phyloP scores from a whole-genome alignment of 2,329 filamentous ascomycete genomes.

The Epichloe bromicola region DNA sequence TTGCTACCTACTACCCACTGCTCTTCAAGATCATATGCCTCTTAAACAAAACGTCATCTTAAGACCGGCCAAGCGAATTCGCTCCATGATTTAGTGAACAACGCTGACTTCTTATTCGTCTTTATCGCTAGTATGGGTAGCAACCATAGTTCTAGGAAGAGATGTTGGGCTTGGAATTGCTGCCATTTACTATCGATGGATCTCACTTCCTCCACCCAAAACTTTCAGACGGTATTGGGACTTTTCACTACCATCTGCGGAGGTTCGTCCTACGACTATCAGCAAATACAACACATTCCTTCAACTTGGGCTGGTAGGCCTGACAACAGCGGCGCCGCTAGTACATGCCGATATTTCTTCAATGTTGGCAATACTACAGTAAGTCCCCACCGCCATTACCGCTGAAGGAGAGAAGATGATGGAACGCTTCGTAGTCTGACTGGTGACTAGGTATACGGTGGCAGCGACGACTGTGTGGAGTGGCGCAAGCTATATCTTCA shows the following conservation, averaged over 20 bases:
- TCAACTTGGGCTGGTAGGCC: constrained; percentile 75
- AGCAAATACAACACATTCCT: constrained; percentile 91
- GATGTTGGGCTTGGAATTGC: constrained; percentile 73
- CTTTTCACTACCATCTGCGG: constrained; percentile 78
- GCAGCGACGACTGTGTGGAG: constrained; percentile 88
- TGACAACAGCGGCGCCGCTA: constrained; percentile 69
- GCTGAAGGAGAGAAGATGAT: neutral
- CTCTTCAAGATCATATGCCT: neutral
- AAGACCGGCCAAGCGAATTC: neutral
- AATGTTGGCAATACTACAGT: constrained; percentile 51
- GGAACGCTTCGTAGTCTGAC: neutral
- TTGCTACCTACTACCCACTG: neutral
- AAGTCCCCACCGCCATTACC: constrained; percentile 20
- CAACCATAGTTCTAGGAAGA: constrained; percentile 77
- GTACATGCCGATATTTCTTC: constrained; percentile 43
- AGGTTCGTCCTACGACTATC: constrained; percentile 71
- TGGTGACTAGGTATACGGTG: constrained; percentile 55
- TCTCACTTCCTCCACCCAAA: constrained; percentile 84
- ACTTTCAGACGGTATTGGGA: constrained; percentile 93
- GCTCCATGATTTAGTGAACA: neutral
- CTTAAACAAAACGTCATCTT: neutral
- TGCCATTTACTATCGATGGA: constrained; percentile 92
- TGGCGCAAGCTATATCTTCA: constrained; percentile 77
- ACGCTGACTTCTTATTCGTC: neutral
- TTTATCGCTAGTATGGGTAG: constrained; percentile 56